phyloP scores from a whole-genome alignment of 1,284 basidiomycete genomes.

The Inonotus hispidus region DNA sequence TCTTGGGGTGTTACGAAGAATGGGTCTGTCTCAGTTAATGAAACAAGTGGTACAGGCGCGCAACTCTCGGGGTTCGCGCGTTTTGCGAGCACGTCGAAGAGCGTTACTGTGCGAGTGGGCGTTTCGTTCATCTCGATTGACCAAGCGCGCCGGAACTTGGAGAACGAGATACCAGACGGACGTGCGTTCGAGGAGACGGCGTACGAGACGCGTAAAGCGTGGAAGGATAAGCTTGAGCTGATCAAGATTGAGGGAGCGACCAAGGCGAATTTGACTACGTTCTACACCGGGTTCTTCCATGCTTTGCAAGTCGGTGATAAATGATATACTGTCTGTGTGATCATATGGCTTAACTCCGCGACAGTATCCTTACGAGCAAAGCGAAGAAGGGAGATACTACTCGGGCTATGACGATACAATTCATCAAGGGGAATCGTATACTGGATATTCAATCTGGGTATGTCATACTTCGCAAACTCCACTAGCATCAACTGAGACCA shows the following conservation, averaged over 20 bases:
- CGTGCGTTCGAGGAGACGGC: conserved; percentile 60
- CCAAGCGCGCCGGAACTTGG: conserved; percentile 63
- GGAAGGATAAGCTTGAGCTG: conserved; percentile 69
- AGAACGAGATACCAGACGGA: conserved; percentile 58
- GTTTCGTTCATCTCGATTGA: conserved; percentile 76
- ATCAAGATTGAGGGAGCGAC: conserved; percentile 54
- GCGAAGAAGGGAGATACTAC: conserved; percentile 67
- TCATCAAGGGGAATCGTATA: conserved; percentile 64
- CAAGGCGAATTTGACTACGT: conserved; percentile 47
- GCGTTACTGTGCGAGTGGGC: conserved; percentile 61
- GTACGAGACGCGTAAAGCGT: conserved; percentile 47
- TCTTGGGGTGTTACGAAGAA: conserved; percentile 48
- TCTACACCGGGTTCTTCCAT: conserved; percentile 69
- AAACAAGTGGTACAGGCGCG: conserved; percentile 27
- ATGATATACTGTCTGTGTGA: not conserved
- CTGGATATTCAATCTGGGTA: conserved; percentile 82
- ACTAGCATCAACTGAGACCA: not conserved
- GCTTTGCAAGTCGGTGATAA: conserved; percentile 49
- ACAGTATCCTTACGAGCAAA: conserved; percentile 77
- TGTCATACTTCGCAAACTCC: conserved; percentile 17
- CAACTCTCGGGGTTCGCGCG: conserved; percentile 55
- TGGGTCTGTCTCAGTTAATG: conserved; percentile 36
- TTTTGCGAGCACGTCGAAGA: conserved; percentile 36
- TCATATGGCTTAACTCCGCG: conserved; percentile 19
- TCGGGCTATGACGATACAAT: conserved; percentile 68